Base-by-base conservation (phyloP, 202 grass and related monocot genomes). In the Setaria viridis region DNA sequence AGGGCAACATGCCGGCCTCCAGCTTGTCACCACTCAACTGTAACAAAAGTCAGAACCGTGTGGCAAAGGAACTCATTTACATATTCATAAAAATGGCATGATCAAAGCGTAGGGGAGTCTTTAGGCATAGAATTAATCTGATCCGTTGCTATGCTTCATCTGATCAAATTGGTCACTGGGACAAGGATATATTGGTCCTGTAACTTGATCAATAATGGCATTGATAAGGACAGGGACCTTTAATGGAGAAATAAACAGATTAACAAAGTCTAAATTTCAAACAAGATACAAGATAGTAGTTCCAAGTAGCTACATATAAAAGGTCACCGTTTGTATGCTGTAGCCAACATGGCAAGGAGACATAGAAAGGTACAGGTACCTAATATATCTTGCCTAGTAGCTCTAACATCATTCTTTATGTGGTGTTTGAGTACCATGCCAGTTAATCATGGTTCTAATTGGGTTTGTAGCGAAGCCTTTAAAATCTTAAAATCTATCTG, bases 301-400 rank as follows among this genome's bases (percentile, higher is more conserved):
- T 82, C 9, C 39, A 46, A 13, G 45, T 21, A 71, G 66, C 42
- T 63, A 53, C 30, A 21, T 53, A 85, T 42, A 85, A 79, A 63
- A 77, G 5, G 37, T 60, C 64, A 7, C 54, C 32, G 50, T 74
- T 16, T 19, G 5, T 48, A 57, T 17, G 51, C 47, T 4, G 35
- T 67, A 25, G 15, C 32, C 9, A 84, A 65, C 39, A 43, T 34
- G 35, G 59, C 37, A 77, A 62, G 47, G 16, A 79, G 29, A 66
- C 30, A 79, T 4, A 15, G 43, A 66, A 50, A n/a, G 77, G 45
- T 80, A 79, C 57, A n/a, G 77, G 45, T 80, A 79, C 57, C 37
- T 71, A 25, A 11, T 30, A 9, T 20, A 48, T 46, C 9, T 72
- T 47, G 0, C 30, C 21, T 83, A 39, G 11, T 39, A 74, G 9